Percentiles rank a stretch among this genome's conserved stretches.
Evolutionary conservation across 2,329 filamentous ascomycete species (phyloP).

Genomic region (Trichoderma sp.): DNA sequence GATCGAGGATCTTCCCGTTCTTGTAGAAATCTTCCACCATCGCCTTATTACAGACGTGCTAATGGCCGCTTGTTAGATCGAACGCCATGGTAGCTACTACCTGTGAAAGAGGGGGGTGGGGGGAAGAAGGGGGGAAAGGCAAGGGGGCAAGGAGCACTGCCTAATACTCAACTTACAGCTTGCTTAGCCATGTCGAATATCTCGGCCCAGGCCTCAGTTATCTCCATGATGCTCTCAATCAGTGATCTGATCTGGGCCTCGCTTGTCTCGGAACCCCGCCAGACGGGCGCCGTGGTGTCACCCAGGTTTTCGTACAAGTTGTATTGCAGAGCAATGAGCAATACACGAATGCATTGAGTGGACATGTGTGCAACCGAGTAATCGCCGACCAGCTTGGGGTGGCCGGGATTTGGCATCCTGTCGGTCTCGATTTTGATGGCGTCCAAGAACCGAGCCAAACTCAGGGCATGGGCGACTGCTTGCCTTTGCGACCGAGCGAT

Average conservation of each 20-base stretch:
- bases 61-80: background rate
- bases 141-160: background rate
- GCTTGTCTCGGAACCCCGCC: slow-evolving; percentile 39
- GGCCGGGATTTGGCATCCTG: slow-evolving; percentile 34
- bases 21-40: slow-evolving; percentile 40
- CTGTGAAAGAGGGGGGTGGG: background rate
- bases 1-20: slow-evolving; percentile 37
- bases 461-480: slow-evolving; percentile 45
- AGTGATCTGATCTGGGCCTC: slow-evolving; percentile 40
- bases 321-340: slow-evolving; percentile 43
- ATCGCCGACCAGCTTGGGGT: slow-evolving; percentile 38
- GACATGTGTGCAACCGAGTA: slow-evolving; percentile 40
- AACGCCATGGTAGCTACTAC: background rate
- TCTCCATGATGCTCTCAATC: slow-evolving; percentile 41
- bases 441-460: slow-evolving; percentile 43
- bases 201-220: slow-evolving; percentile 41
- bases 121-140: too few species aligned
- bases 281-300: slow-evolving; percentile 44
- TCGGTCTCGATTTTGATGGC: slow-evolving; percentile 39
- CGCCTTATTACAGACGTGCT: slow-evolving; percentile 38
- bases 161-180: slow-evolving; percentile 32
- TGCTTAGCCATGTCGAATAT: slow-evolving; percentile 38
- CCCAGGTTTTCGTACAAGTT: slow-evolving; percentile 41
- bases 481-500: slow-evolving; percentile 44
- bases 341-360: slow-evolving; percentile 39